These are phyloP conservation scores for Xenosphaeropsis pyriputrescens DNA, from an alignment of 2,329 filamentous ascomycete species.

Conservation along the genomic window DNA sequence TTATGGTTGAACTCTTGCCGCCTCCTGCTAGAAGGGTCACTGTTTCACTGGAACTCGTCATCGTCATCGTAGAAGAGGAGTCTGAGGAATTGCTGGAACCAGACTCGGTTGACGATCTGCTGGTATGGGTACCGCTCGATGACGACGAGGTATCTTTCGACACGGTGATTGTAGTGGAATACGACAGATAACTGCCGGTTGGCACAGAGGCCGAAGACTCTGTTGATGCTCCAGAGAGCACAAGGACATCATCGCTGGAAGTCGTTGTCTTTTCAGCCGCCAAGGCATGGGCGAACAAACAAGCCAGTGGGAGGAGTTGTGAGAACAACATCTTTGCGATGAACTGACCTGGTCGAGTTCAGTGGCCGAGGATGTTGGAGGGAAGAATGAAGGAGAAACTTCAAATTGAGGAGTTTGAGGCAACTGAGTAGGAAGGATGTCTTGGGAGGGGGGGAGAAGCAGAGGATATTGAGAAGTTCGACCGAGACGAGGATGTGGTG, in stretches of 20 bases:
- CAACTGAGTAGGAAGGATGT: too few species aligned
- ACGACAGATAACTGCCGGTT: constrained; percentile 22
- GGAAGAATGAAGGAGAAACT: background rate
- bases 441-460: too few species aligned
- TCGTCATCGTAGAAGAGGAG: constrained; percentile 7
- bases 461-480: too few species aligned
- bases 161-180: constrained; percentile 19
- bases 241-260: constrained; percentile 3
- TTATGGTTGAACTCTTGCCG: constrained; percentile 10
- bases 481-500: too few species aligned
- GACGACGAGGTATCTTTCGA: constrained; percentile 6
- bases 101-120: constrained; percentile 7
- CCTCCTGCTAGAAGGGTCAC: constrained; percentile 18
- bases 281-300: constrained; percentile 15
- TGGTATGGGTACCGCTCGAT: constrained; percentile 9
- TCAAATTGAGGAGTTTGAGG: background rate
- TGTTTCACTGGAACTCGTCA: constrained; percentile 20
- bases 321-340: constrained; percentile 10
- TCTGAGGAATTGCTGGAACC: constrained; percentile 12
- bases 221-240: constrained; percentile 6
- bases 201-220: constrained; percentile 15
- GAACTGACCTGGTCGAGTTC: background rate
- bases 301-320: constrained; percentile 9
- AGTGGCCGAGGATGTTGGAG: background rate
- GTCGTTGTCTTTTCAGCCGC: constrained; percentile 8